Percentiles rank a stretch among this genome's conserved stretches.
These are phyloP conservation scores for Heimioporus sp. DNA, from an alignment of 768 basidiomycete genomes.

Conservation along the genomic window DNA sequence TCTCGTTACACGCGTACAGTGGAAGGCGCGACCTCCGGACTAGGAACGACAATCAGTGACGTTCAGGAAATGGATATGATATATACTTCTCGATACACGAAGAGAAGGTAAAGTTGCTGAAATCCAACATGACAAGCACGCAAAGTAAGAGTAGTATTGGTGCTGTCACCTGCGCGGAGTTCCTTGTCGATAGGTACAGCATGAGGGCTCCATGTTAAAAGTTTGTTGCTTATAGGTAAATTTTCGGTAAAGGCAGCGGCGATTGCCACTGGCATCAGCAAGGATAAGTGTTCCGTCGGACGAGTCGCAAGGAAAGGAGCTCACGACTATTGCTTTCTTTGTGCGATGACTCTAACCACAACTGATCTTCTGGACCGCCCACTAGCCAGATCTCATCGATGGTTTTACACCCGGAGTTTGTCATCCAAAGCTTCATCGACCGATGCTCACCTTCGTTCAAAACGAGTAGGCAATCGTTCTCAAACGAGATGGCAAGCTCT, in stretches of 20 bases:
- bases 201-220: slow-evolving; percentile 46
- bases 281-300: slow-evolving; percentile 3
- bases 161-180: slow-evolving; percentile 47
- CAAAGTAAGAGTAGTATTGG: slow-evolving; percentile 51
- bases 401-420: slow-evolving; percentile 59
- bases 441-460: slow-evolving; percentile 71
- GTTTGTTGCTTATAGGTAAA: slow-evolving; percentile 50
- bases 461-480: slow-evolving; percentile 48
- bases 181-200: slow-evolving; percentile 39
- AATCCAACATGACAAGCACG: slow-evolving; percentile 49
- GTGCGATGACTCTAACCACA: slow-evolving; percentile 44
- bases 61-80: neutral
- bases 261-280: slow-evolving; percentile 12
- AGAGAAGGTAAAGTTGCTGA: slow-evolving; percentile 56
- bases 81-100: slow-evolving; percentile 65
- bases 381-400: slow-evolving; percentile 76
- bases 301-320: slow-evolving; percentile 1
- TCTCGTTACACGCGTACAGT: slow-evolving; percentile 53
- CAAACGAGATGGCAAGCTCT: slow-evolving; percentile 56
- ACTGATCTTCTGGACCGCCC: slow-evolving; percentile 54
- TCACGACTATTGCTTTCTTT: slow-evolving; percentile 21
- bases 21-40: slow-evolving; percentile 51
- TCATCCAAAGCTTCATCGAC: slow-evolving; percentile 52
- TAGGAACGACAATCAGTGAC: slow-evolving; percentile 23
- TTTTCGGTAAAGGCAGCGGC: slow-evolving; percentile 36